Percentiles rank a stretch among this genome's conserved stretches.
phyloP scores from a whole-genome alignment of 306 rosid genomes.

The Psophocarpus tetragonolobus region DNA sequence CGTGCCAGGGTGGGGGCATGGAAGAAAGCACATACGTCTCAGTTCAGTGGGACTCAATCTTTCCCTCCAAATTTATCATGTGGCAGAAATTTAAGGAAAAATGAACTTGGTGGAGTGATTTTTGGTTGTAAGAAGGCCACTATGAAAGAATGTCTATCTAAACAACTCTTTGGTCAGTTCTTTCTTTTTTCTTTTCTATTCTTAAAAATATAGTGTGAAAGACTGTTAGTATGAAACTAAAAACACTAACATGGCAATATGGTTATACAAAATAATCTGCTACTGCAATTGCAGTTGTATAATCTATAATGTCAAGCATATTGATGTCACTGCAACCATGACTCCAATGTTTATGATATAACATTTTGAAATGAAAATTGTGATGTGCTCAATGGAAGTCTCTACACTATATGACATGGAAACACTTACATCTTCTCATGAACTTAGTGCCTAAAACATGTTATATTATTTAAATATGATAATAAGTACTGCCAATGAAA shows the following conservation, averaged over 20 bases:
- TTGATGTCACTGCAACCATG: neutral
- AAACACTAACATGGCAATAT: neutral
- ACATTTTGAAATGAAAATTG: slow-evolving; percentile 25
- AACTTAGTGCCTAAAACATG: slow-evolving; percentile 3
- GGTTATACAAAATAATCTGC: neutral
- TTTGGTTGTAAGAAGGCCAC: slow-evolving; percentile 76
- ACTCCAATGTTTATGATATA: neutral
- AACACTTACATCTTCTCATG: neutral
- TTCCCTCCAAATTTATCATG: slow-evolving; percentile 12
- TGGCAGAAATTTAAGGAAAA: slow-evolving; percentile 63
- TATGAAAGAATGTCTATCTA: slow-evolving; percentile 67
- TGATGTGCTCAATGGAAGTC: neutral
- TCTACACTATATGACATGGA: neutral
- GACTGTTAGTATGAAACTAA: neutral
- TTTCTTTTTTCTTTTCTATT: slow-evolving; percentile 2
- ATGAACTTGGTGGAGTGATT: slow-evolving; percentile 79
- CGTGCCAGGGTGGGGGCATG: slow-evolving; percentile 54
- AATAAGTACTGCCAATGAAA: neutral
- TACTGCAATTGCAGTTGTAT: neutral
- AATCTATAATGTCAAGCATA: neutral
- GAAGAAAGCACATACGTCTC: slow-evolving; percentile 39
- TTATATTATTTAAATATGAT: neutral
- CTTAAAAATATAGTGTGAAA: neutral
- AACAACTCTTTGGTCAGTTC: slow-evolving; percentile 81
- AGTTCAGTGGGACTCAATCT: slow-evolving; percentile 19